These are phyloP conservation scores for Bacterosira constricta DNA, from an alignment of 108 stramenopile species.

Conservation along the genomic window DNA sequence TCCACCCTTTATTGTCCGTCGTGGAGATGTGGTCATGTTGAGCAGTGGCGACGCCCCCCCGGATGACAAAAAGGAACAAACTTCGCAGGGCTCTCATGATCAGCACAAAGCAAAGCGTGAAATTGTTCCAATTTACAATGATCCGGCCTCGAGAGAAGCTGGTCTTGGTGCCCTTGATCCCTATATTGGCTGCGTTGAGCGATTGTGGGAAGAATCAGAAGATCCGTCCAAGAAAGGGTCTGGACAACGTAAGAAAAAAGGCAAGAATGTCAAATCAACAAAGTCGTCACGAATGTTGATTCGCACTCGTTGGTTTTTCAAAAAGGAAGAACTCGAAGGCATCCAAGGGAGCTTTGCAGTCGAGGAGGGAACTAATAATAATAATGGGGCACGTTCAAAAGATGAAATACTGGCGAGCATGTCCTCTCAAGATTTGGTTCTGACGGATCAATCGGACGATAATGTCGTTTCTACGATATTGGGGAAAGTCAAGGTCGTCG, in stretches of 20 bases:
- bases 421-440: slow-evolving; percentile 55
- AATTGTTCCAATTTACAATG: slow-evolving; percentile 21
- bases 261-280: neutral
- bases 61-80: slow-evolving; percentile 11
- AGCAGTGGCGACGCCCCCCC: slow-evolving; percentile 46
- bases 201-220: slow-evolving; percentile 63
- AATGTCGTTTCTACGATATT: slow-evolving; percentile 65
- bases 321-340: slow-evolving; percentile 64
- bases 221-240: slow-evolving; percentile 25
- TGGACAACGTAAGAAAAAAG: slow-evolving; percentile 36
- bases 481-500: slow-evolving; percentile 50
- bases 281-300: slow-evolving; percentile 22
- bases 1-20: slow-evolving; percentile 34
- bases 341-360: slow-evolving; percentile 47
- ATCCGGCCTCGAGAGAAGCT: slow-evolving; percentile 33
- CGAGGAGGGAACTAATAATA: slow-evolving; percentile 23
- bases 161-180: slow-evolving; percentile 52
- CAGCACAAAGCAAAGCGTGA: neutral
- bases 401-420: slow-evolving; percentile 35
- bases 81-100: neutral
- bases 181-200: slow-evolving; percentile 64
- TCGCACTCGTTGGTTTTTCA: slow-evolving; percentile 37
- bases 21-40: slow-evolving; percentile 61
- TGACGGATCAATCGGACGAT: slow-evolving; percentile 68
- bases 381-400: slow-evolving; percentile 23